These are phyloP conservation scores for Coelastrella sp. DNA, from an alignment of 139 green algal species.

Conservation along the genomic window DNA sequence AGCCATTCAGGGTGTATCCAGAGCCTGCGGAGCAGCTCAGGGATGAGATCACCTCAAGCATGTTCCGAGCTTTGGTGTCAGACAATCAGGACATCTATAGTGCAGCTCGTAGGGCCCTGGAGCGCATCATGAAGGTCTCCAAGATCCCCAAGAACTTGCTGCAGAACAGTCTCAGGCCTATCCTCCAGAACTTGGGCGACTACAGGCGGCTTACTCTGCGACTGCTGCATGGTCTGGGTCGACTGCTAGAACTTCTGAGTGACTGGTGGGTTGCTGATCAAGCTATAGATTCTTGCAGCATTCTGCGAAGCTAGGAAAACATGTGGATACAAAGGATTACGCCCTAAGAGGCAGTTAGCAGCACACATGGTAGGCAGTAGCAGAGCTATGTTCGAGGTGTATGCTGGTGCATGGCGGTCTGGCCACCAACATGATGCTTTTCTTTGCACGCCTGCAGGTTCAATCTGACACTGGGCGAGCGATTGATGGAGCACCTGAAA, in stretches of 20 bases:
- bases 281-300: too few relatives aligned
- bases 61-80: conserved; percentile 64
- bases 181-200: conserved; percentile 88
- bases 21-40: conserved; percentile 57
- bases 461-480: conserved; percentile 95
- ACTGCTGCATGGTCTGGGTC: conserved; percentile 78
- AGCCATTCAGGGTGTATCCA: conserved; percentile 66
- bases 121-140: conserved; percentile 45
- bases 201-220: conserved; percentile 74
- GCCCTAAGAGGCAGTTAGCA: too few relatives aligned
- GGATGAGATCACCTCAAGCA: conserved; percentile 72
- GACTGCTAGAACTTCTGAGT: conserved; percentile 86
- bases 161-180: conserved; percentile 85
- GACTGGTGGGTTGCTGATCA: conserved; percentile 67
- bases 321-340: too few relatives aligned
- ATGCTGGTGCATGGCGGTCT: too few relatives aligned
- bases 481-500: conserved; percentile 94
- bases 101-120: conserved; percentile 48
- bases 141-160: conserved; percentile 79
- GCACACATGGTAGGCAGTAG: too few relatives aligned
- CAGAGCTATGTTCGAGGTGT: too few relatives aligned
- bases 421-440: not conserved
- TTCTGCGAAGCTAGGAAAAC: too few relatives aligned
- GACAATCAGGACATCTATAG: conserved; percentile 48
- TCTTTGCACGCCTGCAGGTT: conserved; percentile 65